These are phyloP conservation scores for Circinella minor DNA, from an alignment of 371 early-diverging fungal genomes.

Conservation along the genomic window DNA sequence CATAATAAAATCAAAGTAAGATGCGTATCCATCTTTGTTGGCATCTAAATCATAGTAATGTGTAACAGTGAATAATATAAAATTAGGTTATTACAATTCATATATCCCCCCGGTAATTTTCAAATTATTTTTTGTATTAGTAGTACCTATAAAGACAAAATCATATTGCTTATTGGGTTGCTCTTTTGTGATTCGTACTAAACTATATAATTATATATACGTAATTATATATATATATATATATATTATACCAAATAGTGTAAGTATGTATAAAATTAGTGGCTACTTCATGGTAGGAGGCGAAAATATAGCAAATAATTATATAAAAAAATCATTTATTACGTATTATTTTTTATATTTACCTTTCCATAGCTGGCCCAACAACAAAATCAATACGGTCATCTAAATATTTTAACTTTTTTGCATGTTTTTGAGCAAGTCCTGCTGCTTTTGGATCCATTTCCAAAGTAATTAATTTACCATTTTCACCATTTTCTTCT, in stretches of 20 bases:
- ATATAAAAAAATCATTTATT: too few species aligned
- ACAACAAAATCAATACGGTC: slow-evolving; percentile 23
- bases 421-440: slow-evolving; percentile 41
- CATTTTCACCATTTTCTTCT: neutral
- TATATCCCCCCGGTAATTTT: too few species aligned
- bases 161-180: too few species aligned
- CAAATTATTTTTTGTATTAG: too few species aligned
- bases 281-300: slow-evolving; percentile 4
- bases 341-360: neutral
- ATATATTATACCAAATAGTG: too few species aligned
- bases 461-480: slow-evolving; percentile 50
- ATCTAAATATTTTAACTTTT: slow-evolving; percentile 16
- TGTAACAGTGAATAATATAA: slow-evolving; percentile 50
- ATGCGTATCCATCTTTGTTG: too few species aligned
- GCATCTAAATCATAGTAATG: slow-evolving; percentile 9
- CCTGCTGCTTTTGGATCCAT: slow-evolving; percentile 33
- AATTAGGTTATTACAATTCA: neutral
- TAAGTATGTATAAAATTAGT: too few species aligned
- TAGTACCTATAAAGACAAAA: too few species aligned
- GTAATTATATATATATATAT: too few species aligned
- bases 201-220: too few species aligned
- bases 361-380: slow-evolving; percentile 41
- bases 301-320: slow-evolving; percentile 23
- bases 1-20: too few species aligned
- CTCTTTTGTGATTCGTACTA: too few species aligned